Evolutionary conservation across 2,329 filamentous ascomycete species (phyloP).

Genomic region (Colletotrichum lupini): DNA sequence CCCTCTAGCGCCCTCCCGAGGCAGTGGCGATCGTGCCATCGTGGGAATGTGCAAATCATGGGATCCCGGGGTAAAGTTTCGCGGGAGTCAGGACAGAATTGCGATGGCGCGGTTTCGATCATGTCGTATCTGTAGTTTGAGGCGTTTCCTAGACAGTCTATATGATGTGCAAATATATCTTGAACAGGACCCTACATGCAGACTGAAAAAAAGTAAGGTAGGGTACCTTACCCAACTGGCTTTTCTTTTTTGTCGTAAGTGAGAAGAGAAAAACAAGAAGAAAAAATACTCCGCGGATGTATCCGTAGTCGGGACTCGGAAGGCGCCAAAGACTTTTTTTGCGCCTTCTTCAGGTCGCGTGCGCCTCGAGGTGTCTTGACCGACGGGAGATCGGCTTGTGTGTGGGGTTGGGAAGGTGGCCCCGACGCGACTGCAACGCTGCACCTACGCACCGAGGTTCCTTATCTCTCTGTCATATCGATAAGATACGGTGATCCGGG

Average conservation of each 20-base stretch:
- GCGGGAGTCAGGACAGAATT: not conserved
- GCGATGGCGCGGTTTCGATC: not conserved
- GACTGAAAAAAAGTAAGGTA: not conserved
- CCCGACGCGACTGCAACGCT: not conserved
- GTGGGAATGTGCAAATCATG: not conserved
- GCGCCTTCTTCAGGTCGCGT: conserved; percentile 21
- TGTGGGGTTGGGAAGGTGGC: conserved; percentile 4
- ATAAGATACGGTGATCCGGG: not conserved
- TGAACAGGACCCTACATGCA: not conserved
- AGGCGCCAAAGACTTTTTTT: not conserved
- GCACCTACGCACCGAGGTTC: not conserved
- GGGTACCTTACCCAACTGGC: not conserved
- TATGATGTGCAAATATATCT: not conserved
- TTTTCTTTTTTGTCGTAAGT: not conserved
- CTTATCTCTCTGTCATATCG: not conserved
- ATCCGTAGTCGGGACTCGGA: not conserved
- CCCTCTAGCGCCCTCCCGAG: conserved; percentile 5
- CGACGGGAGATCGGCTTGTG: conserved; percentile 3
- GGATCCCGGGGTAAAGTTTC: not conserved
- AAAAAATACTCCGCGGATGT: not conserved
- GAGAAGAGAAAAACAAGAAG: not conserved
- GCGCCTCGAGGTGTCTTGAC: conserved; percentile 11
- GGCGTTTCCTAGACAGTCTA: not conserved
- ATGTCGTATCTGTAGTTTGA: not conserved
- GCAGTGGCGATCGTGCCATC: conserved; percentile 22